Base-by-base conservation (phyloP, 345 rosid species). In the Geranium brycei region DNA sequence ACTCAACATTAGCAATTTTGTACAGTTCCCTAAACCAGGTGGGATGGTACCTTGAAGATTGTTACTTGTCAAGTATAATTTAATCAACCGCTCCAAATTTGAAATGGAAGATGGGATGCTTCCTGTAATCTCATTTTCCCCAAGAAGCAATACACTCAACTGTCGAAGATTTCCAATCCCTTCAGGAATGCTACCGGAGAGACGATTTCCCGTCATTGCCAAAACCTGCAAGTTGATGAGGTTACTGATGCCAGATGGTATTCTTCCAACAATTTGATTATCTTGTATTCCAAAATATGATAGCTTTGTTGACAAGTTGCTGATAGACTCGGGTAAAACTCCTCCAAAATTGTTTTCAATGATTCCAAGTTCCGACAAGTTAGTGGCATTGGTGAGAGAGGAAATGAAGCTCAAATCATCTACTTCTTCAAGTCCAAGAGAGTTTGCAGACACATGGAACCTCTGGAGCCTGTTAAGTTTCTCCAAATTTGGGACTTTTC, bases 91-190 rank as follows among this genome's bases (percentile, higher is more conserved):
- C 5, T 70, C 67, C 1, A 51, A 19, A 32, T 78, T 75, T 0
- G 62, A 65, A n/a, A 80, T 13, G 4, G 69, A 80, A 5, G 59
- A 19, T 58, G 78, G 76, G 17, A 68, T 47, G 1, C 51, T 51
- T 4, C 80, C 77, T 0, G 65, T 32, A 6, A 76, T 17, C 4
- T 31, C 58, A 51, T 67, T 70, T 17, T 31, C 8, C 12, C 16
- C n/a, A 3, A 77, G 31, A 0, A 5, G 7, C 40, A 67, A 4
- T 6, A 2, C 8, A 5, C 3, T 19, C 6, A 73, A 61, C 14
- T 68, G n/a, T 6, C 47, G 71, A 51, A 73, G 62, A 16, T 31
- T 71, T 7, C 71, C 77, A 51, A 71, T 19, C 0, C 58, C n/a
- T 0, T 28, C 19, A 5, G 73, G 75, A 60, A 78, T 51, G 7